phyloP scores from a whole-genome alignment of 2,329 filamentous ascomycete genomes.

The Fusarium pseudonygamai region DNA sequence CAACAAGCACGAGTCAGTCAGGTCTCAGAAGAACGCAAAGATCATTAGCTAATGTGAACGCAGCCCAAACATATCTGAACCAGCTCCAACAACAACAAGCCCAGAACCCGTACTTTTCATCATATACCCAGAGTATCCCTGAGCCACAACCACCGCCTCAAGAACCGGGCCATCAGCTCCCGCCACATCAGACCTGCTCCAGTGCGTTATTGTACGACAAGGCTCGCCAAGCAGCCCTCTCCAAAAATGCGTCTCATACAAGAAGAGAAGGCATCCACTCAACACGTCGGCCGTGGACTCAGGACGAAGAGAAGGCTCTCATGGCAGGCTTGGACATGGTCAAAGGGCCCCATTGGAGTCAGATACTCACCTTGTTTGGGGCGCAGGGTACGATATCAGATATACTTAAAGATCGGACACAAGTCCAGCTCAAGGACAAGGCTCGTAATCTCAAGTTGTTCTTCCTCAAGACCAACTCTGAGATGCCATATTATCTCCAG shows the following conservation, averaged over 20 bases:
- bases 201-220: conserved; percentile 67
- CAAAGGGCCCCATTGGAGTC: conserved; percentile 92
- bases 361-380: conserved; percentile 87
- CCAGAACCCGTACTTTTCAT: conserved; percentile 49
- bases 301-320: conserved; percentile 88
- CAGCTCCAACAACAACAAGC: conserved; percentile 52
- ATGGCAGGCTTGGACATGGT: conserved; percentile 90
- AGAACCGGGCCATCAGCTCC: conserved; percentile 53
- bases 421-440: conserved; percentile 94
- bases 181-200: conserved; percentile 65
- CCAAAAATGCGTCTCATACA: conserved; percentile 64
- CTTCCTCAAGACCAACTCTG: conserved; percentile 89
- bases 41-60: conserved; percentile 45
- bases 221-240: conserved; percentile 66
- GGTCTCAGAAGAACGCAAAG: neutral
- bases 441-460: conserved; percentile 90
- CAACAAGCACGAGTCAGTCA: conserved; percentile 51
- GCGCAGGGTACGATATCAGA: conserved; percentile 81
- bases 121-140: conserved; percentile 49
- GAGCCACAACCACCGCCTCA: conserved; percentile 46
- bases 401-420: conserved; percentile 86
- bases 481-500: conserved; percentile 88
- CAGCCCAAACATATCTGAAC: conserved; percentile 50
- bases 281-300: conserved; percentile 82
- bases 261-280: conserved; percentile 67